phyloP scores from a whole-genome alignment of 805 yeast genomes.

The Wickerhamiella galacta region DNA sequence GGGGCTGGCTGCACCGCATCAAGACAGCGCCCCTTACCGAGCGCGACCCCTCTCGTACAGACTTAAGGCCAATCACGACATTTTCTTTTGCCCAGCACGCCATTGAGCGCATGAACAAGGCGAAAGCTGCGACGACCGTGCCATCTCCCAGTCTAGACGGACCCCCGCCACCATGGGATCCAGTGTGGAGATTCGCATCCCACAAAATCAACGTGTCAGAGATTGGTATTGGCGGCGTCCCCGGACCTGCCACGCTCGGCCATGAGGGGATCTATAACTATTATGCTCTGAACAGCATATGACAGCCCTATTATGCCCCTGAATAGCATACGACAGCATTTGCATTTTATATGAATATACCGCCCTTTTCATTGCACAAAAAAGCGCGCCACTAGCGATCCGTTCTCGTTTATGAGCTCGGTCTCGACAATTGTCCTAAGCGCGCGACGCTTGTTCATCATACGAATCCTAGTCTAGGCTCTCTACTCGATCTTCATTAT shows the following conservation, averaged over 20 bases:
- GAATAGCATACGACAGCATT: too few relatives aligned
- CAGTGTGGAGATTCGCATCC: conserved; percentile 20
- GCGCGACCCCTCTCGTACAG: too few relatives aligned
- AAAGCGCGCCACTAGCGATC: too few relatives aligned
- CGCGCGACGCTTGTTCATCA: too few relatives aligned
- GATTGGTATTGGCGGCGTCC: conserved; percentile 18
- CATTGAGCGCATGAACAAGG: conserved; percentile 10
- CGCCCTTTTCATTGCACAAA: too few relatives aligned
- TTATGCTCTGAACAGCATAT: conserved; percentile 7
- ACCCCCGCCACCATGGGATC: conserved; percentile 12
- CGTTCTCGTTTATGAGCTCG: too few relatives aligned
- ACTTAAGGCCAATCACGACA: conserved; percentile 4
- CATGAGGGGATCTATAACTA: conserved; percentile 11
- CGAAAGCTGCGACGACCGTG: conserved; percentile 1
- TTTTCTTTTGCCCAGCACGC: conserved; percentile 17
- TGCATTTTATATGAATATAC: too few relatives aligned
- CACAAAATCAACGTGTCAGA: conserved; percentile 23
- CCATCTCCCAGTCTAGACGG: conserved; percentile 1
- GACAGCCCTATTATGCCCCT: too few relatives aligned
- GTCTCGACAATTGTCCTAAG: too few relatives aligned
- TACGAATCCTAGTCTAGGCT: too few relatives aligned
- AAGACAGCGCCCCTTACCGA: not conserved
- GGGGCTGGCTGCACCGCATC: conserved; percentile 55
- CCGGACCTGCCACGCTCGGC: conserved; percentile 9
- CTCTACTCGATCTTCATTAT: too few relatives aligned